Base-by-base conservation (phyloP, 192 early-diverging fungal species). In the Backusella westeae region DNA sequence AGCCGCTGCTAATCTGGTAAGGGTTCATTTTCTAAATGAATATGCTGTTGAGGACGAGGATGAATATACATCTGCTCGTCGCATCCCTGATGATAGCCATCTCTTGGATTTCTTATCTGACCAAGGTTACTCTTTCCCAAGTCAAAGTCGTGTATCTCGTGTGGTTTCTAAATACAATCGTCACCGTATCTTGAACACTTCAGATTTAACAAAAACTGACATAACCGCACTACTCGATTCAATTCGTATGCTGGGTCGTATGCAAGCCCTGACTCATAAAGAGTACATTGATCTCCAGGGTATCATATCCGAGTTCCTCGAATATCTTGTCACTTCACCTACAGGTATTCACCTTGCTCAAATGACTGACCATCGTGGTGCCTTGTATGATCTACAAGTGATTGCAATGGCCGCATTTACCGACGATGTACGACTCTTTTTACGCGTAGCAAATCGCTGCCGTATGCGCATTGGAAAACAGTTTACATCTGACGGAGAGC, bases 401-500 rank as follows among this genome's bases (percentile, higher is more conserved):
- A 77, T 82, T 3, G 65, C 89, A 17, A 41, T 90, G 67, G 84
- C 89, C 34, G 84, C 85, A 8, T 86, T 90, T 67, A 84, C 85
- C n/a, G 83, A 89, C 46, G 89, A 90, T 70, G 80, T 87, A 21
- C 76, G 89, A 32, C 72, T 88, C 9, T 88, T 84, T 71, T 52
- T 88, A 34, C 76, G 89, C 21, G 82, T 90, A 8, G 82, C 84
- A 63, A 90, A 87, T 74, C 78, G 89, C 44, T 85, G 83, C 38
- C 84, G 89, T 21, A 90, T 90, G 89, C 76, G 89, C 12, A 85
- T 90, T 21, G 87, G 87, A 12, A 87, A 87, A 26, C 86, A 88
- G 36, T 89, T 89, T 73, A 79, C 82, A 8, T 10, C 67, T 6
- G 71, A 69, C n/a, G 81, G 81, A 29, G 17, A 66, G 8, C 81